Base-by-base conservation (phyloP, 192 early-diverging fungal genomes). In the Backusella luteola region DNA sequence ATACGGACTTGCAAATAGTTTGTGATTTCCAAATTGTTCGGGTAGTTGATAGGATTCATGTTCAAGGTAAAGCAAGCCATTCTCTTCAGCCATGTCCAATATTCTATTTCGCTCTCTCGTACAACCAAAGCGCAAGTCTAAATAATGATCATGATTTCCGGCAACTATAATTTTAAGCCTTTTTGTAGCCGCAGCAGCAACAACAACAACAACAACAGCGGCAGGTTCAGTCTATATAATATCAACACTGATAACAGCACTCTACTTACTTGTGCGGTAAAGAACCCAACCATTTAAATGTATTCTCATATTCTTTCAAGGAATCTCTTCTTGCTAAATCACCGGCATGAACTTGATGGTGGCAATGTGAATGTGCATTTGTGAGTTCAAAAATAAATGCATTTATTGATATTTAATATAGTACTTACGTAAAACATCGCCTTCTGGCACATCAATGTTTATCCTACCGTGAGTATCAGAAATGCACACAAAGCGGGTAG, bases 191-290 rank as follows among this genome's bases (percentile, higher is more conserved):
- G 46, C 26, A 52, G n/a, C 15, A 72, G 41, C 19, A 32, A 2
- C 29, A 29, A 29, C 29, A 29, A 29, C 29, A 29, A 29, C 29
- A 15, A 11, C 42, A 46, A 9, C 19, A 74, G 36, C 12, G n/a
- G 7, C 8, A 32, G 32, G 32, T 32, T 32, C 2, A 32, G 32
- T 32, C 32, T 32, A 32, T 32, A 32, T 32, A 32, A 32, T 32
- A 32, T 32, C 32, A 32, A 32, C 32, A 32, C 32, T 3, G 2
- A 32, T 21, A 56, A 11, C 0, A 8, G 0, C 21, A 21, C 5
- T 56, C 9, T 63, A 75, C 77, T 46, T 79, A 82, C 81, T 29
- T 46, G 59, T 83, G 82, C n/a, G 82, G 78, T 66, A 83, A 74
- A 42, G 78, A 35, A 39, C 39, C 46, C 11, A 83, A 52, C 82